Conservation (phyloP, 2,329 filamentous ascomycete genomes). For the Xylariaceae sp. region DNA sequence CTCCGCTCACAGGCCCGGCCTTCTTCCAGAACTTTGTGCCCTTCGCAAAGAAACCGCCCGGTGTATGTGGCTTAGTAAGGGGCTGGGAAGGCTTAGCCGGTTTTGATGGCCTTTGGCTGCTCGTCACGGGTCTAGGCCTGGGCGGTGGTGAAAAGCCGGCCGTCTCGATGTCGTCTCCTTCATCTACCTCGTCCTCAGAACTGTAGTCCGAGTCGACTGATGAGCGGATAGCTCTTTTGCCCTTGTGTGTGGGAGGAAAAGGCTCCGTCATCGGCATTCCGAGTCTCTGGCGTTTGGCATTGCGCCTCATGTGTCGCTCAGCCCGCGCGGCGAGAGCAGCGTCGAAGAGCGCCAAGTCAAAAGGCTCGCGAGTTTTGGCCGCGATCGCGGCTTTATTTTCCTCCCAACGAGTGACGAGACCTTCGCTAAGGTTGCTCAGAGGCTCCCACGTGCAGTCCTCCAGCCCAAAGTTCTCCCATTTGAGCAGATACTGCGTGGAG, state of each 20-base stretch:
- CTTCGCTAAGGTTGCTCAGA: slow-evolving; percentile 36
- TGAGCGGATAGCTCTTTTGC: slow-evolving; percentile 8
- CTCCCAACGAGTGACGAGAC: slow-evolving; percentile 41
- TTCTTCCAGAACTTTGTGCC: neutral
- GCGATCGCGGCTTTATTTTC: slow-evolving; percentile 35
- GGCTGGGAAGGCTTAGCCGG: slow-evolving; percentile 8
- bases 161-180: slow-evolving; percentile 18
- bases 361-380: slow-evolving; percentile 32
- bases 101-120: neutral
- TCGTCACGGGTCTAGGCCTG: slow-evolving; percentile 2
- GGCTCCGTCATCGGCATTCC: slow-evolving; percentile 32
- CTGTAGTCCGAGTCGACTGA: slow-evolving; percentile 13
- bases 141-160: slow-evolving; percentile 1
- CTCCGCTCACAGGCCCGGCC: slow-evolving; percentile 7
- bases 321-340: slow-evolving; percentile 33
- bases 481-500: slow-evolving; percentile 50
- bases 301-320: slow-evolving; percentile 40
- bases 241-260: slow-evolving; percentile 10
- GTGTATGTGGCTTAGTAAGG: slow-evolving; percentile 8
- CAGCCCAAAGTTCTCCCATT: slow-evolving; percentile 57
- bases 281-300: slow-evolving; percentile 38
- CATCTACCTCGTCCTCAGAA: slow-evolving; percentile 27
- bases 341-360: slow-evolving; percentile 37
- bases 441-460: slow-evolving; percentile 56
- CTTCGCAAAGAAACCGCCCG: slow-evolving; percentile 6